Evolutionary conservation across 2,329 filamentous ascomycete species (phyloP).

Genomic region (Colletotrichum sp.): DNA sequence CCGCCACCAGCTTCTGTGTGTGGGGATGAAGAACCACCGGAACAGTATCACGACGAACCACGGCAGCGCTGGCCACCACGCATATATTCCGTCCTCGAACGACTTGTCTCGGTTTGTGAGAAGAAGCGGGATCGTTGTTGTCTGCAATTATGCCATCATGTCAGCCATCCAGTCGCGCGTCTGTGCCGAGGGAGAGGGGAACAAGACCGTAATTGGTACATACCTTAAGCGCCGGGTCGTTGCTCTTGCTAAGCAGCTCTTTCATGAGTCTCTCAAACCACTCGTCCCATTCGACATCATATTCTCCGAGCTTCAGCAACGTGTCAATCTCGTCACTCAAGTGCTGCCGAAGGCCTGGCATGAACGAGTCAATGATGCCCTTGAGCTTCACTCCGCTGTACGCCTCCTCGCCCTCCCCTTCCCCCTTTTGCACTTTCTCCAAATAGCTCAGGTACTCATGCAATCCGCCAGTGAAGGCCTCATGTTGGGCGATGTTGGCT

Average conservation of each 20-base stretch:
- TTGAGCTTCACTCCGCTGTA: slow-evolving; percentile 35
- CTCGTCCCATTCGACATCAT: slow-evolving; percentile 36
- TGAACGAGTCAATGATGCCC: slow-evolving; percentile 39
- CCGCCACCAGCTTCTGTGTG: slow-evolving; percentile 39
- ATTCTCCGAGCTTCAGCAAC: slow-evolving; percentile 36
- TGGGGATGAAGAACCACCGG: slow-evolving; percentile 36
- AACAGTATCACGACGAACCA: slow-evolving; percentile 32
- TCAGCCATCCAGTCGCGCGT: not conserved
- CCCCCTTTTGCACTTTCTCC: slow-evolving; percentile 27
- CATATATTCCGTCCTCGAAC: slow-evolving; percentile 26
- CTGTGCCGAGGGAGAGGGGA: not conserved
- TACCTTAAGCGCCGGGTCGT: slow-evolving; percentile 25
- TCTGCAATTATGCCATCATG: not conserved
- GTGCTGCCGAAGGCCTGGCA: slow-evolving; percentile 36
- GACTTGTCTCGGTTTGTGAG: slow-evolving; percentile 28
- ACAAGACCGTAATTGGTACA: not conserved
- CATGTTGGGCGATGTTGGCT: slow-evolving; percentile 37
- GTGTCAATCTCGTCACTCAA: slow-evolving; percentile 42
- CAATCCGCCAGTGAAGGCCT: slow-evolving; percentile 36
- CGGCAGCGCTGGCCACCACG: slow-evolving; percentile 28
- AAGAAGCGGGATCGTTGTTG: slow-evolving; percentile 22
- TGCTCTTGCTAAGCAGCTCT: slow-evolving; percentile 20
- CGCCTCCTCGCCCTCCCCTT: slow-evolving; percentile 28
- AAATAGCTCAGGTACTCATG: slow-evolving; percentile 35
- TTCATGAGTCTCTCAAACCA: slow-evolving; percentile 28